Conservation (phyloP, 257 asterid species). For the Scutellaria barbata region DNA sequence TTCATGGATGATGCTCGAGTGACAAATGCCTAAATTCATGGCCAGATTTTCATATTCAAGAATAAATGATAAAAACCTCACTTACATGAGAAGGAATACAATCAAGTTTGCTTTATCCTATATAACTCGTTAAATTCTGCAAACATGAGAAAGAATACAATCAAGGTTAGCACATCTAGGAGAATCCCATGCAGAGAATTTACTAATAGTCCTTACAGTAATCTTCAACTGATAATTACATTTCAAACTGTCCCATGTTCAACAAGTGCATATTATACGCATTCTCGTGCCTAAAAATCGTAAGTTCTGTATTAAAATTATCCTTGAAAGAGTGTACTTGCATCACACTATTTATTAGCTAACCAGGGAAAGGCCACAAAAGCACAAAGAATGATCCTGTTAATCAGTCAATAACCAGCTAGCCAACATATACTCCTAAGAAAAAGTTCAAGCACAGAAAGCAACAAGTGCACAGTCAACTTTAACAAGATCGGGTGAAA, state of each 20-base stretch:
- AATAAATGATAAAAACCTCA: background rate
- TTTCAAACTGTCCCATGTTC: background rate
- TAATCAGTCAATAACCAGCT: constrained; percentile 17
- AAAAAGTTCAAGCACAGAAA: background rate
- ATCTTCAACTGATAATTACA: constrained; percentile 3
- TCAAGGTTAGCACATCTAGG: background rate
- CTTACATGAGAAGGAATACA: background rate
- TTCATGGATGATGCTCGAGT: background rate
- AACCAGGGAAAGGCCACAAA: background rate
- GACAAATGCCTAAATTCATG: background rate
- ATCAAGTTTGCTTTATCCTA: background rate
- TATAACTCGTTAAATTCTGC: background rate
- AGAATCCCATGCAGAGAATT: background rate
- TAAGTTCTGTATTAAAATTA: background rate
- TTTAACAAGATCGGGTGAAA: background rate
- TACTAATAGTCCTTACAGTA: background rate
- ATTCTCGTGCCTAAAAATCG: background rate
- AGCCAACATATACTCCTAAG: background rate
- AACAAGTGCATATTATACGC: background rate
- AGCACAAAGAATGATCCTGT: background rate
- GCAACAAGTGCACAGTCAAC: background rate
- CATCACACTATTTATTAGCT: background rate
- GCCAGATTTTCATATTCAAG: background rate
- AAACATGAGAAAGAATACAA: too few relatives aligned
- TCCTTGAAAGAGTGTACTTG: background rate